Base-by-base conservation (phyloP, 163 green algal genomes). In the Coccomyxa subellipsoidea region DNA sequence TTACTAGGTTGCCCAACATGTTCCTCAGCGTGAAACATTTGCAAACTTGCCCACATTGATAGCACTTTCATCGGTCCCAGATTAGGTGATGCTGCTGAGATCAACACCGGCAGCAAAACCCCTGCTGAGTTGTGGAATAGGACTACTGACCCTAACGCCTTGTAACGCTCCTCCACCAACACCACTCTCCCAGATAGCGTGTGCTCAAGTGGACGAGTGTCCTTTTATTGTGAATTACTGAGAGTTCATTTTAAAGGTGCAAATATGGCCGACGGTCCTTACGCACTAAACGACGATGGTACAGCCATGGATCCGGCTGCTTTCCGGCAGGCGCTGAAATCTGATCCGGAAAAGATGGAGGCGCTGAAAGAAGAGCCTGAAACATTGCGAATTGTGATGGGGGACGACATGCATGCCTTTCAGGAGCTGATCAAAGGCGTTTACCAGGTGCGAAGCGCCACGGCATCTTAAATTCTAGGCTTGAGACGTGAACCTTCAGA, bases 361-460 rank as follows among this genome's bases (percentile, higher is more conserved):
- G 78, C 82, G 25, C 78, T 96, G 5, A 84, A 95, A 34, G 81
- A 89, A 29, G 93, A 98, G 69, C 89, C 90, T 0, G 85, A 96
- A 54, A 82, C 94, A 10, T 73, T 85, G 7, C 79, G 83, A 0
- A 83, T 93, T 1, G 80, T 97, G 54, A 80, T 95, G 7, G 92
- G 93, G 25, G 91, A 95, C 21, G 92, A 97, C 81, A 83, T 92
- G 15, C 75, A 87, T 31, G 91, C 90, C 15, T 91, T 97, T 71
- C 93, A 98, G 76, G 86, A 93, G 37, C 82, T 96, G 25, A 85
- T 98, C 32, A 94, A 91, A 54, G 82, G 84, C 18, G 83, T 90
- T 0, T 94, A 91, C 47, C 47, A 93, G 86, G 93, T 92, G 47
- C 31, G n/a, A n/a, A n/a, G n/a, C n/a, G n/a, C n/a, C n/a, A n/a